Percentiles rank a stretch among this genome's conserved stretches.
Conservation (phyloP, 495 filamentous ascomycete species). For the Penicillium turbatum region DNA sequence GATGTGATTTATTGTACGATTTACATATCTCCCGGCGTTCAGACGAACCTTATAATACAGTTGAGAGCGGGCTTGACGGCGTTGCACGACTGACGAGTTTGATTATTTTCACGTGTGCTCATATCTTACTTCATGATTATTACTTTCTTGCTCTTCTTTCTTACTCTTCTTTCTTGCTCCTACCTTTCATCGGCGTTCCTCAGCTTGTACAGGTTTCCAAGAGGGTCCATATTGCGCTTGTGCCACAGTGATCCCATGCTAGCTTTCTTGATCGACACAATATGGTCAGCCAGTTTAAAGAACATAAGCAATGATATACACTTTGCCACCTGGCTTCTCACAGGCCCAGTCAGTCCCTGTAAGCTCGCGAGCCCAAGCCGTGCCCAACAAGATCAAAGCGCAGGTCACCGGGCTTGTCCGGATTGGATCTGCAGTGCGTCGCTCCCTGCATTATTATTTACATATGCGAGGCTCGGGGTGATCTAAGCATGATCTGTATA, state of each 20-base stretch:
- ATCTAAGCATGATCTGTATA: not conserved
- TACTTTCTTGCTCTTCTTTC: not conserved
- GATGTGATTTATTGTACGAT: slow-evolving; percentile 21
- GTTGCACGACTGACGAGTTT: slow-evolving; percentile 13
- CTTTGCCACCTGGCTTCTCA: not conserved
- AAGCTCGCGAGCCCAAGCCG: slow-evolving; percentile 10
- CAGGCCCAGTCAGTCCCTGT: not conserved
- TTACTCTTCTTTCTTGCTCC: not conserved
- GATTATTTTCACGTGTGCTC: slow-evolving; percentile 5
- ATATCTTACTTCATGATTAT: not conserved
- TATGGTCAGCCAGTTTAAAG: not conserved
- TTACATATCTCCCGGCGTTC: slow-evolving; percentile 19
- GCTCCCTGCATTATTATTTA: slow-evolving; percentile 18
- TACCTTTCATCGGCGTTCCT: not conserved
- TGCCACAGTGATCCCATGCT: slow-evolving; percentile 1
- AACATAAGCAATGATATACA: not conserved
- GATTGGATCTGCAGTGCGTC: slow-evolving; percentile 18
- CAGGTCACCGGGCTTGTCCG: slow-evolving; percentile 17
- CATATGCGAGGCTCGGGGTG: slow-evolving; percentile 3
- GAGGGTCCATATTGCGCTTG: not conserved
- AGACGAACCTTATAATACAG: slow-evolving; percentile 5
- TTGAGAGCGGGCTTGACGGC: slow-evolving; percentile 1
- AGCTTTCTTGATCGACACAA: not conserved
- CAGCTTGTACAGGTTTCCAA: not conserved
- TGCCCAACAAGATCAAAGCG: slow-evolving; percentile 22